phyloP scores from a whole-genome alignment of 2,329 filamentous ascomycete genomes.

The Geosmithia flava region DNA sequence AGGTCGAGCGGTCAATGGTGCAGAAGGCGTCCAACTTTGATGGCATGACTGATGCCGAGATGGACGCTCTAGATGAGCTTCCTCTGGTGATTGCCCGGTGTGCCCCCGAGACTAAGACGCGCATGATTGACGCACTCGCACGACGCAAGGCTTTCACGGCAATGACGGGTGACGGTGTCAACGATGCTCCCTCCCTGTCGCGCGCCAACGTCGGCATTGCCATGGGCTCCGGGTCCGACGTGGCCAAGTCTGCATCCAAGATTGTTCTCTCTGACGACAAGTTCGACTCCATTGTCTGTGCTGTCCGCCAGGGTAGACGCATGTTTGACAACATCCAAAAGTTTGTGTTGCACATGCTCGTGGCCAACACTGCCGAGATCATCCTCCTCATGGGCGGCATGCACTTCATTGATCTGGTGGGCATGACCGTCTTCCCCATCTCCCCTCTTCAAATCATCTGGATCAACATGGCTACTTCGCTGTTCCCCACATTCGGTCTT shows the following conservation, averaged over 20 bases:
- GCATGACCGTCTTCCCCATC: constrained; percentile 74
- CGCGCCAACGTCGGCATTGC: constrained; percentile 59
- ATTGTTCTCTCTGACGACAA: constrained; percentile 65
- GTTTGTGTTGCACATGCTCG: constrained; percentile 69
- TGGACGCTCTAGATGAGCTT: constrained; percentile 49
- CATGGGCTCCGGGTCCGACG: constrained; percentile 59
- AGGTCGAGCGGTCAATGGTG: constrained; percentile 56
- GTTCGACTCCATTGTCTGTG: constrained; percentile 58
- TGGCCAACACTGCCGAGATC: constrained; percentile 75
- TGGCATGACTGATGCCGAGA: constrained; percentile 48
- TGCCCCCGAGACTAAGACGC: constrained; percentile 58
- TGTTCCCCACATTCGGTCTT: constrained; percentile 77
- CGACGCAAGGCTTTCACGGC: constrained; percentile 52
- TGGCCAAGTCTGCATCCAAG: constrained; percentile 54
- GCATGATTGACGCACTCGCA: constrained; percentile 64
- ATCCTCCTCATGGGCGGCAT: constrained; percentile 71
- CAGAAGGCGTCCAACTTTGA: constrained; percentile 72
- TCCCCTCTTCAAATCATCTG: constrained; percentile 80
- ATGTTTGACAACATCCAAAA: constrained; percentile 68
- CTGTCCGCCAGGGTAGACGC: constrained; percentile 57
- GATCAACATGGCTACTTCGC: constrained; percentile 90
- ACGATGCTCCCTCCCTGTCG: constrained; percentile 57
- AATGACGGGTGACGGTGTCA: constrained; percentile 64
- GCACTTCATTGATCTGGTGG: constrained; percentile 60
- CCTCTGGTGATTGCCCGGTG: constrained; percentile 60